Percentiles rank a stretch among this genome's conserved stretches.
Evolutionary conservation across 2,329 filamentous ascomycete genomes (phyloP).

Genomic region (Tolypocladium tundrense): DNA sequence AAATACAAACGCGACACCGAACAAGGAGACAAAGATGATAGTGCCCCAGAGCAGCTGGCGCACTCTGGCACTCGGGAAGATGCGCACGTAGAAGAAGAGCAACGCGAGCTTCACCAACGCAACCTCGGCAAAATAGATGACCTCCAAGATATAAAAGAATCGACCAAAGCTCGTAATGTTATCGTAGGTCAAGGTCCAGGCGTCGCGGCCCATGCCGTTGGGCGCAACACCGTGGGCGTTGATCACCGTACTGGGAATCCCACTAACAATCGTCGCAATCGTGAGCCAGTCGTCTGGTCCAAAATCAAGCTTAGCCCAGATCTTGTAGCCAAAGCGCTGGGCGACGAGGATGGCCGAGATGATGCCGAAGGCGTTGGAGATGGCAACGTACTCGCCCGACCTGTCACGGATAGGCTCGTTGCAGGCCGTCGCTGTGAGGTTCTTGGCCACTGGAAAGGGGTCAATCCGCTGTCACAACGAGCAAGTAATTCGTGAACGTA

Average conservation of each 20-base stretch:
- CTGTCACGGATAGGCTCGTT: conserved; percentile 17
- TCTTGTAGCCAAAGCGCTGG: conserved; percentile 27
- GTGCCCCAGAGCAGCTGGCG: conserved; percentile 31
- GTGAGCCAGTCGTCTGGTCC: conserved; percentile 29
- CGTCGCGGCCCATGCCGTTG: conserved; percentile 37
- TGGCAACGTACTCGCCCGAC: conserved; percentile 19
- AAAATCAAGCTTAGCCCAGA: conserved; percentile 22
- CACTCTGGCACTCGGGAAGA: conserved; percentile 34
- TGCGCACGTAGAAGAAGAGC: conserved; percentile 43
- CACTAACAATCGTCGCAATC: conserved; percentile 13
- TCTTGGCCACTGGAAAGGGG: conserved; percentile 12
- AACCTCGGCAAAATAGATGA: conserved; percentile 35
- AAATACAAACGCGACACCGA: conserved; percentile 30
- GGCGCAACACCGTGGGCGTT: conserved; percentile 18
- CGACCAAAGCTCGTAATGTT: conserved; percentile 32
- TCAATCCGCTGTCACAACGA: background rate
- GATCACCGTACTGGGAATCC: conserved; percentile 20
- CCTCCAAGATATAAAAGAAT: conserved; percentile 31
- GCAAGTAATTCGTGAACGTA: conserved; percentile 8
- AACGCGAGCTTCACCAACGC: conserved; percentile 39
- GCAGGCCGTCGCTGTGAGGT: conserved; percentile 11
- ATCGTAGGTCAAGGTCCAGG: conserved; percentile 35
- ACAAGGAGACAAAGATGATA: conserved; percentile 25
- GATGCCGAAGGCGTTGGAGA: conserved; percentile 21
- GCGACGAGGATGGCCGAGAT: conserved; percentile 29